phyloP scores from a whole-genome alignment of 495 filamentous ascomycete genomes.

The Letharia lupina region DNA sequence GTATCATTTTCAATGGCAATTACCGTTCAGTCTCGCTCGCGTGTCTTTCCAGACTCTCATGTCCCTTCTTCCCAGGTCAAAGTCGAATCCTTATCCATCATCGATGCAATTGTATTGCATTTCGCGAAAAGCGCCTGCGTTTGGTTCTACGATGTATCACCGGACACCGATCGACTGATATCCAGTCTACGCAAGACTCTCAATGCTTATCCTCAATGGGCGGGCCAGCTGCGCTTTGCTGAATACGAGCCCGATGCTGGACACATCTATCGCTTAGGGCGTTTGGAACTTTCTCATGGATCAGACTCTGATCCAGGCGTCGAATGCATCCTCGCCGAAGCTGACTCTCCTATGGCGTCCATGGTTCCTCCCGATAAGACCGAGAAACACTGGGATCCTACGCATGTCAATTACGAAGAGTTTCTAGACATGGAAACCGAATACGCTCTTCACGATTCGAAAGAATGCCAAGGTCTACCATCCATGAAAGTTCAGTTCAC shows the following conservation, averaged over 20 bases:
- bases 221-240: slow-evolving; percentile 27
- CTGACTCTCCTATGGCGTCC: background rate
- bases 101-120: background rate
- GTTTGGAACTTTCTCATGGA: background rate
- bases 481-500: slow-evolving; percentile 35
- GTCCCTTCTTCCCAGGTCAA: background rate
- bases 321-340: background rate
- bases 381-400: background rate
- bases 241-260: slow-evolving; percentile 16
- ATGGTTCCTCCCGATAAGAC: background rate
- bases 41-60: background rate
- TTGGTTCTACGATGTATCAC: background rate
- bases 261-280: background rate
- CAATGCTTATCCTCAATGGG: slow-evolving; percentile 31
- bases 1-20: background rate
- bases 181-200: slow-evolving; percentile 24
- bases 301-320: background rate
- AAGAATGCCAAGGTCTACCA: slow-evolving; percentile 28
- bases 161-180: background rate
- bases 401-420: background rate
- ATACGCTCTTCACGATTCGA: background rate
- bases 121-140: background rate
- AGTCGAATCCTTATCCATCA: background rate
- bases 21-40: background rate
- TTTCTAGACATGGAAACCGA: background rate